phyloP scores from a whole-genome alignment of 805 yeast species.

The Torulaspora microellipsoides region DNA sequence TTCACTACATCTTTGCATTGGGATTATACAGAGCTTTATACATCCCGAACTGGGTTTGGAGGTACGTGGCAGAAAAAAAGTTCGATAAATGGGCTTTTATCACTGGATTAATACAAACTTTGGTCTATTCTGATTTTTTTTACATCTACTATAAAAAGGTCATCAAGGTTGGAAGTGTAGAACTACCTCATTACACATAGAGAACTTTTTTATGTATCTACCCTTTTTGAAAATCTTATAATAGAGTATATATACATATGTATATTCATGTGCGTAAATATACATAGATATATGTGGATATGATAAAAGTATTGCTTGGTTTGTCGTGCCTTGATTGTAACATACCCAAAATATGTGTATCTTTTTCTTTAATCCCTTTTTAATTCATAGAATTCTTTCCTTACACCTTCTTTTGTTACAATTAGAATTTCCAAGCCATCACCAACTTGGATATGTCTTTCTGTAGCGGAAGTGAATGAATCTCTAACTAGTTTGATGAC shows the following conservation, averaged over 20 bases:
- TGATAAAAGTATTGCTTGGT: neutral
- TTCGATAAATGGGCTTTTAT: constrained; percentile 66
- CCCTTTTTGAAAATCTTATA: neutral
- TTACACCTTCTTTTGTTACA: constrained; percentile 89
- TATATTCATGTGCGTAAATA: constrained; percentile 4
- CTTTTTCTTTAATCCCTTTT: constrained; percentile 66
- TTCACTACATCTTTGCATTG: constrained; percentile 89
- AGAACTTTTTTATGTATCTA: neutral
- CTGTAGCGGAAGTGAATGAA: constrained; percentile 94
- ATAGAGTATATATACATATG: neutral
- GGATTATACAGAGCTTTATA: constrained; percentile 88
- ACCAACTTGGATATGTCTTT: constrained; percentile 97
- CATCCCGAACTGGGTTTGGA: constrained; percentile 92
- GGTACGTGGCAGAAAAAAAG: constrained; percentile 51
- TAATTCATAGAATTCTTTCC: constrained; percentile 75
- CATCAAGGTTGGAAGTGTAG: constrained; percentile 70
- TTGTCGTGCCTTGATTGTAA: neutral
- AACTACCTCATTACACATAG: constrained; percentile 50
- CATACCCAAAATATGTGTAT: constrained; percentile 1
- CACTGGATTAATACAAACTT: constrained; percentile 83
- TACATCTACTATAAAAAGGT: constrained; percentile 83
- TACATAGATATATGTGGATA: constrained; percentile 2
- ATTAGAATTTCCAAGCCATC: constrained; percentile 89
- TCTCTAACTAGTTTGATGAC: constrained; percentile 85
- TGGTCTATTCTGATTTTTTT: constrained; percentile 90